These are phyloP conservation scores for Leishmania gerbilli DNA, from an alignment of 208 protist genomes.

Conservation along the genomic window DNA sequence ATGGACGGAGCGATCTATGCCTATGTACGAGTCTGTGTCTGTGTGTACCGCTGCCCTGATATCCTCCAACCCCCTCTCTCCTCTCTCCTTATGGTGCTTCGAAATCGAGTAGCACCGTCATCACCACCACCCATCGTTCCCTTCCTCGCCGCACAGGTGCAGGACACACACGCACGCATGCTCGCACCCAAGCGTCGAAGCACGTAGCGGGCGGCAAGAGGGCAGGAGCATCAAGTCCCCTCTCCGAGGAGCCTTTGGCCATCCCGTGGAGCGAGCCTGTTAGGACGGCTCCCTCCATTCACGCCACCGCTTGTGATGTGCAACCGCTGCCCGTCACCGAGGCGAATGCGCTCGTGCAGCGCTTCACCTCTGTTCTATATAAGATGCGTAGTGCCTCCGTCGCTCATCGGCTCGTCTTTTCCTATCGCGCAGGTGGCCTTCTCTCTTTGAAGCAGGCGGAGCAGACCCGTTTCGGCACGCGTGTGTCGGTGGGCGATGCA, in stretches of 20 bases:
- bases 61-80: neutral
- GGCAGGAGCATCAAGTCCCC: neutral
- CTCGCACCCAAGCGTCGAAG: neutral
- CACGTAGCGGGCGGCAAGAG: neutral
- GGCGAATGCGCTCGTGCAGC: neutral
- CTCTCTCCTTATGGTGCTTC: neutral
- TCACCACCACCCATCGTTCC: neutral
- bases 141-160: neutral
- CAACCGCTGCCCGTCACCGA: neutral
- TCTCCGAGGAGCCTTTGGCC: neutral
- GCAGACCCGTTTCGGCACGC: neutral
- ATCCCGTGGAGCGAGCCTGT: neutral
- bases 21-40: neutral
- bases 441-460: neutral
- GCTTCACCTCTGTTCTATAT: neutral
- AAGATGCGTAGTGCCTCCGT: neutral
- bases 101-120: neutral
- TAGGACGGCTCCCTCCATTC: neutral
- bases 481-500: neutral
- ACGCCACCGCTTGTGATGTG: neutral
- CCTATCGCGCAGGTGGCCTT: neutral
- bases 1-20: neutral
- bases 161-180: neutral
- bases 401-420: neutral
- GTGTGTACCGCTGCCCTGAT: neutral